A percentile compares a stretch with the other conserved stretches of the same genome.
phyloP scores from a whole-genome alignment of 1,284 basidiomycete genomes.

The Apiotrichum veenhuisii region DNA sequence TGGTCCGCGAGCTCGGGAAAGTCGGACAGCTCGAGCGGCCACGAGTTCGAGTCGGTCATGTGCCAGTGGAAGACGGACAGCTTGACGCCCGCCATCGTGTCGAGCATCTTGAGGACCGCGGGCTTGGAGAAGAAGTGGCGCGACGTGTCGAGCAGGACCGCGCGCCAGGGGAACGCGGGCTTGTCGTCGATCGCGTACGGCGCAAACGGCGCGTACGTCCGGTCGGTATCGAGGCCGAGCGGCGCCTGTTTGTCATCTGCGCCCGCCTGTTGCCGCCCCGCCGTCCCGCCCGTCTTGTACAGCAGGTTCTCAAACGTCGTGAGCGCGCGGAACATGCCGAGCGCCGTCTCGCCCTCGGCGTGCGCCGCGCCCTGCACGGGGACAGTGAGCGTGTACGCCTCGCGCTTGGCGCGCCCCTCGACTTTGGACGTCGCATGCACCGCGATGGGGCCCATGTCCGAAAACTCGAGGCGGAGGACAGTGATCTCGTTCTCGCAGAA shows the following conservation, averaged over 20 bases:
- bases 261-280: background rate
- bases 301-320: conserved; percentile 74
- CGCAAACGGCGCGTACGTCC: conserved; percentile 27
- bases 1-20: conserved; percentile 61
- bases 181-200: conserved; percentile 49
- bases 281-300: conserved; percentile 25
- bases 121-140: conserved; percentile 10
- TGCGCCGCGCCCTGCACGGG: background rate
- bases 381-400: conserved; percentile 24
- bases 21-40: conserved; percentile 61
- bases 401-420: conserved; percentile 4
- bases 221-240: background rate
- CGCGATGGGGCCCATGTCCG: background rate
- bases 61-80: conserved; percentile 60
- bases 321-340: conserved; percentile 62
- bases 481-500: background rate
- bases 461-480: background rate
- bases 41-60: conserved; percentile 51
- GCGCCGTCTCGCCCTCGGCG: background rate
- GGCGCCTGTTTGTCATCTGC: background rate
- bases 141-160: conserved; percentile 75
- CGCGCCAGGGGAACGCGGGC: conserved; percentile 55
- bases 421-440: background rate
- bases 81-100: conserved; percentile 84
- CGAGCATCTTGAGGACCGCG: conserved; percentile 54